Conservation (phyloP, 106 monocot genomes). For the Dendrobium chrysotoxum region DNA sequence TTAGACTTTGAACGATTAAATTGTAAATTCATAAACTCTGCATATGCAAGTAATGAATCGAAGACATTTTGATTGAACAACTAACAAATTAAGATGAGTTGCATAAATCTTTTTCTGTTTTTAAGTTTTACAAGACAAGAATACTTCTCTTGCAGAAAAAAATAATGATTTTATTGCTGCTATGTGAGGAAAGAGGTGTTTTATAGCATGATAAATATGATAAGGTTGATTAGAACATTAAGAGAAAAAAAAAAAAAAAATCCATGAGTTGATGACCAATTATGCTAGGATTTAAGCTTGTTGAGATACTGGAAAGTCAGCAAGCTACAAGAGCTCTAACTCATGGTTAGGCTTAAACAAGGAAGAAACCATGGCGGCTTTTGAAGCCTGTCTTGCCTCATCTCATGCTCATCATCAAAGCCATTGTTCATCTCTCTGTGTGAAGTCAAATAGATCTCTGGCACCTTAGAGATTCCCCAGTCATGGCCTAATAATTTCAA, state of each 20-base stretch:
- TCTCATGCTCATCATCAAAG: neutral
- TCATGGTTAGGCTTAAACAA: slow-evolving; percentile 11
- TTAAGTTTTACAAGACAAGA: too few species aligned
- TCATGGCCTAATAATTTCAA: neutral
- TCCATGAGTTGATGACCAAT: neutral
- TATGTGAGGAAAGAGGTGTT: too few species aligned
- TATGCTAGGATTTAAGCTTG: neutral
- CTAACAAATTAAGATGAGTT: too few species aligned
- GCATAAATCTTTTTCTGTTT: too few species aligned
- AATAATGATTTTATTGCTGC: too few species aligned
- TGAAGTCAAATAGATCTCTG: neutral
- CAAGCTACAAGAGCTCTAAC: neutral
- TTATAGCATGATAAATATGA: too few species aligned
- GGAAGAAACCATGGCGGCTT: slow-evolving; percentile 7
- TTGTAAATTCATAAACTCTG: too few species aligned
- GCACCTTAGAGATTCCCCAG: neutral
- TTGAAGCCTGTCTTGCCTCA: slow-evolving; percentile 1
- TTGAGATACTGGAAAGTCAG: neutral
- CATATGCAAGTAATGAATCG: too few species aligned
- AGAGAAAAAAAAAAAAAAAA: neutral
- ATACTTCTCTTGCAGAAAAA: too few species aligned
- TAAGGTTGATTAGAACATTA: too few species aligned
- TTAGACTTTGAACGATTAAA: too few species aligned
- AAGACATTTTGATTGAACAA: too few species aligned
- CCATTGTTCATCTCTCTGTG: neutral